Conservation (phyloP, 257 asterid species). For the Rhazya stricta region DNA sequence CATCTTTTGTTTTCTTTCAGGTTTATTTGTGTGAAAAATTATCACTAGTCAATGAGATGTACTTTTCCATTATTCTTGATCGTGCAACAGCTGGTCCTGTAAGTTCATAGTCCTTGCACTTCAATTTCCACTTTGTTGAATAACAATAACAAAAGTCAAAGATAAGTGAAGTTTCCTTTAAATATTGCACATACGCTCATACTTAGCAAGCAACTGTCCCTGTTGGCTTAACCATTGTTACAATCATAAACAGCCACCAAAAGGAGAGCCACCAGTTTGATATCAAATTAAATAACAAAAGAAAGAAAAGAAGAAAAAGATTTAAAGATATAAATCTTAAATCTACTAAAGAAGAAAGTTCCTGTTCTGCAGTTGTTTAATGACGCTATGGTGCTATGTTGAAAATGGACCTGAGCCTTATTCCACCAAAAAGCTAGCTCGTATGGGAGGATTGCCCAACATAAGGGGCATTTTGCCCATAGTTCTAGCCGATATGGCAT, state of each 20-base stretch:
- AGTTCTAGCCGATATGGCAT: no score
- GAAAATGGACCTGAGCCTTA: no score
- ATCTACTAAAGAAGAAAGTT: background rate
- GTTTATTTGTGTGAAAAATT: conserved; percentile 88
- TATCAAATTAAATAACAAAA: background rate
- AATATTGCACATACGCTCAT: background rate
- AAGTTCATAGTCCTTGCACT: conserved; percentile 31
- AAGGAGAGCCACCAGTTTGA: background rate
- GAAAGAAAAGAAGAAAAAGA: no score
- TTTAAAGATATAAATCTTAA: background rate
- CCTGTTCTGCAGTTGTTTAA: background rate
- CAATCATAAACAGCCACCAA: background rate
- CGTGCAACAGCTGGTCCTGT: conserved; percentile 97
- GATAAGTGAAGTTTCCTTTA: background rate
- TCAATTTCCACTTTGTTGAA: background rate
- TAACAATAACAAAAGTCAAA: background rate
- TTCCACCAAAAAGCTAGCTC: no score
- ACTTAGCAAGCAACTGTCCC: background rate
- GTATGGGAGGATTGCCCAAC: no score
- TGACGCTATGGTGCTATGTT: background rate
- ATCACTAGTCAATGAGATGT: conserved; percentile 98
- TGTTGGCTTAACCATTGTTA: background rate
- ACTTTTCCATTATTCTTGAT: conserved; percentile 95
- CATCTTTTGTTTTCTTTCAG: conserved; percentile 35
- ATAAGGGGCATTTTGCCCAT: no score